phyloP scores from a whole-genome alignment of 2,329 filamentous ascomycete genomes.

The Monosporascus ibericus region DNA sequence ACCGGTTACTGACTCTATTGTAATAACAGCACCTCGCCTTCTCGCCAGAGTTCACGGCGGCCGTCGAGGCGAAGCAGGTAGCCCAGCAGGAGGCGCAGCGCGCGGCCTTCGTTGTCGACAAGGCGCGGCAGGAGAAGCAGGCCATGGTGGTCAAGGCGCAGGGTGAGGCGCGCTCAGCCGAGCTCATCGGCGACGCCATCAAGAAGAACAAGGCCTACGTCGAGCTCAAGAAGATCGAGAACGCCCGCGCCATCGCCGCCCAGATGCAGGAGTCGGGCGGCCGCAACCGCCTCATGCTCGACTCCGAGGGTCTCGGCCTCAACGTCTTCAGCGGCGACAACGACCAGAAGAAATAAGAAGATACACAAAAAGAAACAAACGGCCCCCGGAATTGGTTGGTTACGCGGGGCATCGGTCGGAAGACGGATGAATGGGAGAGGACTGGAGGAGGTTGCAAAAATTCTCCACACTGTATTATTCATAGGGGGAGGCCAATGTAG shows the following conservation, averaged over 20 bases:
- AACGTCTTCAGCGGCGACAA: constrained; percentile 62
- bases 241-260: constrained; percentile 80
- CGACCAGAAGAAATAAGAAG: constrained; percentile 41
- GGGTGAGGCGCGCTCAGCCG: constrained; percentile 96
- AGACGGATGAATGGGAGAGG: too few relatives aligned
- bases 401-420: too few relatives aligned
- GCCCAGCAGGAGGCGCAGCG: constrained; percentile 91
- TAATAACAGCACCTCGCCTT: constrained; percentile 58
- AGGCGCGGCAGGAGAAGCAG: constrained; percentile 98
- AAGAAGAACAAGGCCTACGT: constrained; percentile 98
- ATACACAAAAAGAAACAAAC: neutral
- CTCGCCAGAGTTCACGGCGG: constrained; percentile 67
- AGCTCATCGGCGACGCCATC: constrained; percentile 97
- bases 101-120: constrained; percentile 96
- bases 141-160: constrained; percentile 97
- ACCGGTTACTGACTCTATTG: constrained; percentile 16
- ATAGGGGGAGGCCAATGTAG: too few relatives aligned
- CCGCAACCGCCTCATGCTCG: constrained; percentile 90
- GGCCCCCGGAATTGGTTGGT: too few relatives aligned
- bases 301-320: constrained; percentile 82
- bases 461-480: too few relatives aligned
- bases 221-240: constrained; percentile 97
- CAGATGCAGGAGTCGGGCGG: constrained; percentile 80
- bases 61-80: constrained; percentile 68
- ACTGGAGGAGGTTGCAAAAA: too few relatives aligned